Evolutionary conservation across 495 filamentous ascomycete genomes (phyloP).

Genomic region (Aspergillus conjunctus): DNA sequence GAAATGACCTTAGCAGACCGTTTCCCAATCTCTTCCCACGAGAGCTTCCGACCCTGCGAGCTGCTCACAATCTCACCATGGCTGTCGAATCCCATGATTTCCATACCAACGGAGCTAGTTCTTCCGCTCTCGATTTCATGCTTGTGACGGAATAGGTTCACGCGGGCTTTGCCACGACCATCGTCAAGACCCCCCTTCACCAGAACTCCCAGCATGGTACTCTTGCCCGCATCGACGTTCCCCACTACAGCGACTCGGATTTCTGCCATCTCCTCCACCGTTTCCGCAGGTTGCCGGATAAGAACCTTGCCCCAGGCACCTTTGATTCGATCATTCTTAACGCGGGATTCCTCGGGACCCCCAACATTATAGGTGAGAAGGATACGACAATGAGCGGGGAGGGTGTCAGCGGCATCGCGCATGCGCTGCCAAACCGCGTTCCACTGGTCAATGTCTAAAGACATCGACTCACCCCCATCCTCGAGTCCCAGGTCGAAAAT

Average conservation of each 20-base stretch:
- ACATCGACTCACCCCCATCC: conserved; percentile 91
- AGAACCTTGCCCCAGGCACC: conserved; percentile 80
- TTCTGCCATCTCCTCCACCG: conserved; percentile 86
- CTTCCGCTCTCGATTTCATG: conserved; percentile 95
- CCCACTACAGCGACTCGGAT: conserved; percentile 97
- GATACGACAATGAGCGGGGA: conserved; percentile 73
- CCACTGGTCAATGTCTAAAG: conserved; percentile 77
- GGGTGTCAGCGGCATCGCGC: conserved; percentile 61
- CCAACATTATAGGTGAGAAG: conserved; percentile 88
- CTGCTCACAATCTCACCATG: conserved; percentile 81
- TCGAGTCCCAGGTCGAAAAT: conserved; percentile 93
- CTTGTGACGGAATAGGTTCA: conserved; percentile 97
- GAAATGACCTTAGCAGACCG: conserved; percentile 94
- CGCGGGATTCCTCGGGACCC: conserved; percentile 69
- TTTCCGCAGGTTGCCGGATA: conserved; percentile 71
- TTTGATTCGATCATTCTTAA: conserved; percentile 62
- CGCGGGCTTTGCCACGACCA: conserved; percentile 88
- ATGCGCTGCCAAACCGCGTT: conserved; percentile 70
- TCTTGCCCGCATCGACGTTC: conserved; percentile 97
- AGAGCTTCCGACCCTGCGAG: conserved; percentile 81
- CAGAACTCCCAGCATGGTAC: conserved; percentile 93
- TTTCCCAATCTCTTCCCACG: conserved; percentile 98
- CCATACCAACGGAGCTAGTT: conserved; percentile 96
- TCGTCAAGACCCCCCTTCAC: conserved; percentile 96
- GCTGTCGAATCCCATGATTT: conserved; percentile 98